These are phyloP conservation scores for Urochloa ruziziensis DNA, from an alignment of 176 grass and related monocot species.

Conservation along the genomic window DNA sequence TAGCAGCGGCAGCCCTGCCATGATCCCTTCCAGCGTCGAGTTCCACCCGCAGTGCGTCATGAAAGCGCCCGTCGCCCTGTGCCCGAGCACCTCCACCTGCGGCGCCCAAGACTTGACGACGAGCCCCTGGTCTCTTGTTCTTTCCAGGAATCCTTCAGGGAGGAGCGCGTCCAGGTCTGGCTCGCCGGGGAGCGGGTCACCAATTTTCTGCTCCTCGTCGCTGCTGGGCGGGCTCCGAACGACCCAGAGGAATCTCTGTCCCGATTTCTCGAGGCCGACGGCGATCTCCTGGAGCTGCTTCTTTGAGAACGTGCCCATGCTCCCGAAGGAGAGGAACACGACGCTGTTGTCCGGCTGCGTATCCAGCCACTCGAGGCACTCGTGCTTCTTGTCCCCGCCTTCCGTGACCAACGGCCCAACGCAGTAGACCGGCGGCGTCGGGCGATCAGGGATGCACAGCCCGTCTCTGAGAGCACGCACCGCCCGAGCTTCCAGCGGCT, in stretches of 20 bases:
- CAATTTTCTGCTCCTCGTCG: not conserved
- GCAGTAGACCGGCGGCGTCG: constrained; percentile 54
- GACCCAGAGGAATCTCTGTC: constrained; percentile 58
- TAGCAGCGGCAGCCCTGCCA: constrained; percentile 35
- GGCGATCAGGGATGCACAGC: constrained; percentile 24
- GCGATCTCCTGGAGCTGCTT: constrained; percentile 58
- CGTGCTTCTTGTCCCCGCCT: constrained; percentile 16
- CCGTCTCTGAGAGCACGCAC: constrained; percentile 36
- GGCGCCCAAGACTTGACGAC: constrained; percentile 50
- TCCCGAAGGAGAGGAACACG: constrained; percentile 64
- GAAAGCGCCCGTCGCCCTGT: constrained; percentile 37
- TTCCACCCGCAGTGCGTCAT: constrained; percentile 47
- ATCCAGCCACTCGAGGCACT: constrained; percentile 63
- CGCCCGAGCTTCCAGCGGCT: constrained; percentile 43
- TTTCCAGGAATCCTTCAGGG: constrained; percentile 40
- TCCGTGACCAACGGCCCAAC: constrained; percentile 46
- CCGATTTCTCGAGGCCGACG: constrained; percentile 40
- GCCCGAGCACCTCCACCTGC: constrained; percentile 51
- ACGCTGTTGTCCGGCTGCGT: constrained; percentile 51
- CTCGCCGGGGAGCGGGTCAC: not conserved
- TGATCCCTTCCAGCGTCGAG: constrained; percentile 43
- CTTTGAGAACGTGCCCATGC: constrained; percentile 41
- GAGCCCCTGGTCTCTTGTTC: constrained; percentile 18
- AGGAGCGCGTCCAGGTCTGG: constrained; percentile 38
- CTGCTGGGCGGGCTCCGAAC: constrained; percentile 33